Evolutionary conservation across 2,329 filamentous ascomycete species (phyloP).

Genomic region (Phaeophleospora eucalypticola): DNA sequence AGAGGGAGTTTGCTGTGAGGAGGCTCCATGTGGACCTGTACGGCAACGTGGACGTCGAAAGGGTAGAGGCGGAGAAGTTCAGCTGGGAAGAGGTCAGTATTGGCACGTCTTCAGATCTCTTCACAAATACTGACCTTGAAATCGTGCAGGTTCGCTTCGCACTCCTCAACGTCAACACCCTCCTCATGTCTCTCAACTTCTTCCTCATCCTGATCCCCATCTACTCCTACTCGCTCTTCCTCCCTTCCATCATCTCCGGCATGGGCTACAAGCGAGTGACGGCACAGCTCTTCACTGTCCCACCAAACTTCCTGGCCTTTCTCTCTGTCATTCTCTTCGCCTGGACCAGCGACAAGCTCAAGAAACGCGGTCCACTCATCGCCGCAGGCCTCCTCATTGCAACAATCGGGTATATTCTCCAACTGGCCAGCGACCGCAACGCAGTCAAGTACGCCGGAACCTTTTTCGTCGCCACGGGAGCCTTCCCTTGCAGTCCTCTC

Average conservation of each 20-base stretch:
- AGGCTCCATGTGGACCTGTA: slow-evolving; percentile 32
- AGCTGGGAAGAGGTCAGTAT: slow-evolving; percentile 30
- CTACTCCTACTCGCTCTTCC: slow-evolving; percentile 46
- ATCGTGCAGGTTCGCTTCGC: slow-evolving; percentile 31
- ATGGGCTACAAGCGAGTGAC: slow-evolving; percentile 41
- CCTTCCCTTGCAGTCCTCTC: slow-evolving; percentile 32
- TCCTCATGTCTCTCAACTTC: slow-evolving; percentile 32
- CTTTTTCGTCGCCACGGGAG: slow-evolving; percentile 36
- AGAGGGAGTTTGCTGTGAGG: slow-evolving; percentile 28
- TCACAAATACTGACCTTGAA: slow-evolving; percentile 8
- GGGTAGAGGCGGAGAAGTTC: slow-evolving; percentile 33
- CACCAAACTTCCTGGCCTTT: slow-evolving; percentile 35
- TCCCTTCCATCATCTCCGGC: slow-evolving; percentile 43
- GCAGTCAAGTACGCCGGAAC: slow-evolving; percentile 39
- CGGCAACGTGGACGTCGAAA: slow-evolving; percentile 23
- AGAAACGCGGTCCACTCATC: slow-evolving; percentile 34
- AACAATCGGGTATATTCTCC: slow-evolving; percentile 40
- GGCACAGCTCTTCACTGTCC: slow-evolving; percentile 39
- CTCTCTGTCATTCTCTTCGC: slow-evolving; percentile 25
- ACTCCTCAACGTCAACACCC: slow-evolving; percentile 34
- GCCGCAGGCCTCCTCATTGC: slow-evolving; percentile 24
- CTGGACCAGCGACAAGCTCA: slow-evolving; percentile 30
- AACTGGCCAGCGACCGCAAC: slow-evolving; percentile 29
- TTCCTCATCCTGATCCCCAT: slow-evolving; percentile 35
- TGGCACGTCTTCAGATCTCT: neutral